Base-by-base conservation (phyloP, 2,329 filamentous ascomycete genomes). In the Xylariaceae sp. region DNA sequence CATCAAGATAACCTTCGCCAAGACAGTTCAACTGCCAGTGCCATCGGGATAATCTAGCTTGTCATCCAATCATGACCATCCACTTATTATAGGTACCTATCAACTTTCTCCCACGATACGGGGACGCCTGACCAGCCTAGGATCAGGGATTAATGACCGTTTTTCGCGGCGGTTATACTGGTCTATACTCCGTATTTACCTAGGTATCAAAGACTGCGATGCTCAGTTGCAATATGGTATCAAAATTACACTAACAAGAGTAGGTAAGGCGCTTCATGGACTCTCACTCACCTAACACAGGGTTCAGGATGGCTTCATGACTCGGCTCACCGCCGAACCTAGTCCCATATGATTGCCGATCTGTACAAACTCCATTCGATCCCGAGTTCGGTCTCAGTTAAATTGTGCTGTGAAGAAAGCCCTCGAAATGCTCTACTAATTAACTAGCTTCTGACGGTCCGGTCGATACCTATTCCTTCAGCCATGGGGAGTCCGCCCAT, bases 101-200 rank as follows among this genome's bases (percentile, higher is more conserved):
- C 36, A 39, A 39, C 36, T 15, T 34, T 7, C 10, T 15, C 32
- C 13, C 32, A 9, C 32, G 32, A 34, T 34, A 3, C 13, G 3
- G 10, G 13, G 6, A 34, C 13, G 10, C 32, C 32, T 9, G 16
- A 21, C 18, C 19, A 47, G 46, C 10, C 32, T 4, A 34, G 41
- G 47, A 36, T 47, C 51, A 54, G 47, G 51, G 54, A 22, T 44
- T 22, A 32, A 37, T 39, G 41, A 32, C 6, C n/a, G 1, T 21
- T 54, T 16, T 15, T 34, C 32, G 32, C 32, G 13, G 32, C 13
- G 13, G 32, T 4, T 34, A 13, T 34, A 34, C 13, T 5, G 32
- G 5, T 13, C 3, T 12, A 15, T 34, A 34, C 32, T 34, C n/a
- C n/a, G n/a, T 30, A 30, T 10, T 30, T 30, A 30, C 29, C 29